Evolutionary conservation across 805 yeast genomes (phyloP).

Genomic region (Candida nitratophila): DNA sequence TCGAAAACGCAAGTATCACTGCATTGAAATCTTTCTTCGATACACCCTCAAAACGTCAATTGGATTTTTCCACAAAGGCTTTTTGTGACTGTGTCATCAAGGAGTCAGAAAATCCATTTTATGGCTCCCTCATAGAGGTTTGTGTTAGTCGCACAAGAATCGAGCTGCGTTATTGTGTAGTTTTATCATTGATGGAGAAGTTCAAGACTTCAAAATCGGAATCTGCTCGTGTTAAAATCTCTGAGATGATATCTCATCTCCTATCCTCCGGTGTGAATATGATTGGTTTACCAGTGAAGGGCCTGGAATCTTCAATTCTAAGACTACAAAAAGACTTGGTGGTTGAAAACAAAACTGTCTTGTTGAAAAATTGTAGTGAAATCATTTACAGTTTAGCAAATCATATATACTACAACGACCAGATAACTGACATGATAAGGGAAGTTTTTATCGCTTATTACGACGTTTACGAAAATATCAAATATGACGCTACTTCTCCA

Average conservation of each 20-base stretch:
- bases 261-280: constrained; percentile 75
- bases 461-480: constrained; percentile 16
- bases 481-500: not conserved
- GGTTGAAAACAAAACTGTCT: constrained; percentile 15
- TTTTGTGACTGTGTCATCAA: constrained; percentile 38
- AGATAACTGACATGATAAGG: constrained; percentile 71
- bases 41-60: constrained; percentile 54
- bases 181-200: constrained; percentile 44
- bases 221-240: constrained; percentile 12
- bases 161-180: constrained; percentile 23
- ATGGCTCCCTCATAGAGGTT: constrained; percentile 48
- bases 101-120: constrained; percentile 37
- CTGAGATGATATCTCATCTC: constrained; percentile 34
- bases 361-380: constrained; percentile 39
- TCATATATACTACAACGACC: constrained; percentile 82
- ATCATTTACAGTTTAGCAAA: constrained; percentile 66
- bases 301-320: constrained; percentile 56
- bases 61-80: constrained; percentile 48
- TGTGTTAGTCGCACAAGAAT: constrained; percentile 66
- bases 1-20: constrained; percentile 10
- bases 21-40: constrained; percentile 58
- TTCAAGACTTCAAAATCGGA: constrained; percentile 25
- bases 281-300: constrained; percentile 82
- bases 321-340: constrained; percentile 34
- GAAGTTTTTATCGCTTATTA: constrained; percentile 49